Conservation (phyloP, 768 basidiomycete species). For the Tulasnella calospora region DNA sequence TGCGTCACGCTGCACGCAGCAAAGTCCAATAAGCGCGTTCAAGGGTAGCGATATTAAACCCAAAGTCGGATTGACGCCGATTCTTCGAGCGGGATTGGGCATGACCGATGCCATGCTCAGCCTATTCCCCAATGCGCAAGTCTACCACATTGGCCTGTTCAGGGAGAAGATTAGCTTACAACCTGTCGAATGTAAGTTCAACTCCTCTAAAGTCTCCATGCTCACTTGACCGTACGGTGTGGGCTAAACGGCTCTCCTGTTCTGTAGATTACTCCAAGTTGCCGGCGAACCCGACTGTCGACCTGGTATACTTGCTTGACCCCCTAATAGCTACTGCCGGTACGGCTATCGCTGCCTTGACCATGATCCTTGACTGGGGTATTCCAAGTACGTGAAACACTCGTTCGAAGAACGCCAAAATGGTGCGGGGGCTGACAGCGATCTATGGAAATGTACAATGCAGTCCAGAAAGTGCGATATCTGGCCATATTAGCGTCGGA, state of each 20-base stretch:
- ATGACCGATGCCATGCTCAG: slow-evolving; percentile 85
- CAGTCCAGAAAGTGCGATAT: slow-evolving; percentile 71
- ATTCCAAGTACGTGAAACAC: slow-evolving; percentile 49
- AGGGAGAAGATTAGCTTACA: slow-evolving; percentile 82
- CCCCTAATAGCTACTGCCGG: slow-evolving; percentile 93
- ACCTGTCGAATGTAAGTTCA: slow-evolving; percentile 74
- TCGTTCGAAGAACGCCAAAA: not conserved
- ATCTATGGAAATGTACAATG: not conserved
- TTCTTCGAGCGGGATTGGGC: slow-evolving; percentile 87
- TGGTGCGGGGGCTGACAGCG: not conserved
- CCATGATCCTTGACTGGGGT: slow-evolving; percentile 84
- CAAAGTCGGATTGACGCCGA: slow-evolving; percentile 80
- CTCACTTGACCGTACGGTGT: not conserved
- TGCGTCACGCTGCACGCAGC: slow-evolving; percentile 39
- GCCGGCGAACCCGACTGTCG: slow-evolving; percentile 67
- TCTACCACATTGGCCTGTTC: slow-evolving; percentile 87
- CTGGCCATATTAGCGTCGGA: slow-evolving; percentile 76
- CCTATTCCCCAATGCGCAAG: slow-evolving; percentile 81
- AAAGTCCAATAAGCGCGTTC: slow-evolving; percentile 76
- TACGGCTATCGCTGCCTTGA: slow-evolving; percentile 79
- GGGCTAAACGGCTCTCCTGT: not conserved
- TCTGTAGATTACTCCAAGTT: slow-evolving; percentile 84
- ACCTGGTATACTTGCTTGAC: slow-evolving; percentile 82
- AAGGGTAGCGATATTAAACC: slow-evolving; percentile 70
- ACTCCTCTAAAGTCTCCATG: not conserved